phyloP scores from a whole-genome alignment of 2,329 filamentous ascomycete species.

The Knufia petricola region DNA sequence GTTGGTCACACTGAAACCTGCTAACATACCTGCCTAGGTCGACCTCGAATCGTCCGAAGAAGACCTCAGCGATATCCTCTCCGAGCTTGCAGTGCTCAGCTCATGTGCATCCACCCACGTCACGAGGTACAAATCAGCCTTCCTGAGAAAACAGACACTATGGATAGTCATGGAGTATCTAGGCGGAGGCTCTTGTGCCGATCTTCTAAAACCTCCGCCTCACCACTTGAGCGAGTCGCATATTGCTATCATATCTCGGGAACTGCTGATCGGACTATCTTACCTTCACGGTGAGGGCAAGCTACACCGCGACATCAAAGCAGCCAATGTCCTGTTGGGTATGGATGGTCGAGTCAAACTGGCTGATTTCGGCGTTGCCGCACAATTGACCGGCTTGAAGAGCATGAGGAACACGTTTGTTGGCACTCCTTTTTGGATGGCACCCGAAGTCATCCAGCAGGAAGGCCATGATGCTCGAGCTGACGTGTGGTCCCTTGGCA shows the following conservation, averaged over 20 bases:
- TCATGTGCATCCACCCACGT: slow-evolving; percentile 88
- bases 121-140: slow-evolving; percentile 93
- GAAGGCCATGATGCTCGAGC: slow-evolving; percentile 77
- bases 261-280: slow-evolving; percentile 79
- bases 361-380: slow-evolving; percentile 93
- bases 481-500: slow-evolving; percentile 87
- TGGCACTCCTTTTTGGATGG: slow-evolving; percentile 96
- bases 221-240: slow-evolving; percentile 63
- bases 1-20: background rate
- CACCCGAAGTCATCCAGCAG: slow-evolving; percentile 86
- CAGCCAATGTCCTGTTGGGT: slow-evolving; percentile 89
- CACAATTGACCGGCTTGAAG: slow-evolving; percentile 94
- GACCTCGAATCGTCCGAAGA: slow-evolving; percentile 98
- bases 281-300: slow-evolving; percentile 92
- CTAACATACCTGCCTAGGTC: slow-evolving; percentile 50
- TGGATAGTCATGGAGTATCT: slow-evolving; percentile 99
- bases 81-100: slow-evolving; percentile 89
- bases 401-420: slow-evolving; percentile 96
- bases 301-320: slow-evolving; percentile 94
- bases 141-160: slow-evolving; percentile 89
- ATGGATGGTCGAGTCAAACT: slow-evolving; percentile 86
- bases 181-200: slow-evolving; percentile 87
- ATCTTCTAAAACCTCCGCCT: slow-evolving; percentile 53
- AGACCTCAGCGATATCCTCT: slow-evolving; percentile 95
- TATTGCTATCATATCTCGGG: slow-evolving; percentile 87